Percentiles rank a stretch among this genome's conserved stretches.
Conservation (phyloP, 192 early-diverging fungal species). For the Glomus cerebriforme region DNA sequence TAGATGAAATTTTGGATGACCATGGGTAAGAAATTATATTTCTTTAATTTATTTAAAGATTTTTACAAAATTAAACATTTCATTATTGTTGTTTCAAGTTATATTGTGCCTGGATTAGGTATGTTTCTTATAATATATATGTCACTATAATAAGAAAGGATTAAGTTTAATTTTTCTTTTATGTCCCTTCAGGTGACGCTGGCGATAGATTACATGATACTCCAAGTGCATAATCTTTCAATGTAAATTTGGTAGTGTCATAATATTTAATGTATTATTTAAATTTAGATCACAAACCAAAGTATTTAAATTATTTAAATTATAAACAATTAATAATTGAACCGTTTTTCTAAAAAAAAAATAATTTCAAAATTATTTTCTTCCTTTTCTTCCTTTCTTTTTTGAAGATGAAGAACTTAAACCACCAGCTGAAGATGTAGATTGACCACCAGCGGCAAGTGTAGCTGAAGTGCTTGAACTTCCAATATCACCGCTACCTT, state of each 20-base stretch:
- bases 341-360: not conserved
- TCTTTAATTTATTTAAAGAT: not conserved
- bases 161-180: slow-evolving; percentile 42
- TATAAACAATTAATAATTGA: too few species aligned
- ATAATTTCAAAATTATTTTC: slow-evolving; percentile 12
- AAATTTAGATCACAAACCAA: too few species aligned
- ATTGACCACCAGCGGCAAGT: not conserved
- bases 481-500: not conserved
- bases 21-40: slow-evolving; percentile 41
- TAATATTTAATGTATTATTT: not conserved
- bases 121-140: not conserved
- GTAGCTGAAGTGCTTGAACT: not conserved
- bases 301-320: too few species aligned
- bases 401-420: not conserved
- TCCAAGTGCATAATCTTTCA: not conserved
- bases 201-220: slow-evolving; percentile 70
- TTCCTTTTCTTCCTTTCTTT: slow-evolving; percentile 30
- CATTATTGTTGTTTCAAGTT: slow-evolving; percentile 14
- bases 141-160: not conserved
- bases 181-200: slow-evolving; percentile 56
- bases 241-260: not conserved
- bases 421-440: not conserved
- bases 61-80: not conserved
- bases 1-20: slow-evolving; percentile 60
- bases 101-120: slow-evolving; percentile 54